These are phyloP conservation scores for Cercospora sojina DNA, from an alignment of 2,329 filamentous ascomycete species.

Conservation along the genomic window DNA sequence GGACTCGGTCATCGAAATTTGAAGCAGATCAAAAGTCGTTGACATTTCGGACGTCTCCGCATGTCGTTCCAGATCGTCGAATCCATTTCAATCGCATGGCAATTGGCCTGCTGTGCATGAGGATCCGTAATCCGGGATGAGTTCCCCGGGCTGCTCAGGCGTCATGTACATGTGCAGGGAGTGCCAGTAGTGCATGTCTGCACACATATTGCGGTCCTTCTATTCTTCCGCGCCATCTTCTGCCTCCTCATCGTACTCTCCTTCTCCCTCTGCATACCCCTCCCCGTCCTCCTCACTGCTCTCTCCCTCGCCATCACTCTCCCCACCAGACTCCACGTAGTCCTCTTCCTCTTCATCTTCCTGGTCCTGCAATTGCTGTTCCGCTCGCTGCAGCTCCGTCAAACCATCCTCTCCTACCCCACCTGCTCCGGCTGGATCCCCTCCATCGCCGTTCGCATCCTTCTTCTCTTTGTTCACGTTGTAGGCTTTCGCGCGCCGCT, in stretches of 20 bases:
- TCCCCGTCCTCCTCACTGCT: conserved; percentile 34
- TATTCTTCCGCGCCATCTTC: conserved; percentile 9
- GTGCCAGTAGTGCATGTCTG: not conserved
- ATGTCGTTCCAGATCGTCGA: not conserved
- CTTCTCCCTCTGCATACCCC: conserved; percentile 30
- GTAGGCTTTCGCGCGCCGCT: conserved; percentile 59
- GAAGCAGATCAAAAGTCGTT: not conserved
- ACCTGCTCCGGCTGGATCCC: conserved; percentile 23
- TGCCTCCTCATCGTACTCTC: conserved; percentile 27
- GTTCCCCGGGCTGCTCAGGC: not conserved
- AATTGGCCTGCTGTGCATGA: not conserved
- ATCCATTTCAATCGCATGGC: not conserved
- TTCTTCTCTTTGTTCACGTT: conserved; percentile 49
- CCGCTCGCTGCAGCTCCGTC: conserved; percentile 35
- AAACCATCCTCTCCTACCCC: conserved; percentile 32
- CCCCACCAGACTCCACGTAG: conserved; percentile 37
- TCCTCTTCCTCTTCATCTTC: conserved; percentile 39
- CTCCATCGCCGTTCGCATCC: conserved; percentile 30
- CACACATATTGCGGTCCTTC: not conserved
- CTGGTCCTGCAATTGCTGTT: conserved; percentile 37
- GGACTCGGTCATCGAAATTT: no score
- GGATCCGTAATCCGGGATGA: not conserved
- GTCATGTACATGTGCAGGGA: not conserved
- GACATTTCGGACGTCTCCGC: not conserved
- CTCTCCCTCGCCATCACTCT: conserved; percentile 38